These are phyloP conservation scores for Seiridium cupressi DNA, from an alignment of 2,329 filamentous ascomycete species.

Conservation along the genomic window DNA sequence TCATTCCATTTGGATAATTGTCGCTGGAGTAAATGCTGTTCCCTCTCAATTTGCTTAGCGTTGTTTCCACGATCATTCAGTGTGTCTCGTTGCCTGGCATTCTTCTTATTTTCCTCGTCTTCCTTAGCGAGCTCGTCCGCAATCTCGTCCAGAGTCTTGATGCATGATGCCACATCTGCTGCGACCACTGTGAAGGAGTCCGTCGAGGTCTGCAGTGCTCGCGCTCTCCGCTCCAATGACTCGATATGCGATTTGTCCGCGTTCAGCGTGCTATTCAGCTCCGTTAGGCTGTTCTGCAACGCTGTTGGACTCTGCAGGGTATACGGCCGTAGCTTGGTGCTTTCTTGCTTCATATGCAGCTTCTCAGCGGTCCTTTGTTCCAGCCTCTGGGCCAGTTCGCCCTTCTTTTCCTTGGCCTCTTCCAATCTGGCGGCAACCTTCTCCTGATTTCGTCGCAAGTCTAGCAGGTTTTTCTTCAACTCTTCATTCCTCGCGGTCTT, in stretches of 20 bases:
- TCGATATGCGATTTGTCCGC: conserved; percentile 85
- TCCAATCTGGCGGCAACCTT: conserved; percentile 80
- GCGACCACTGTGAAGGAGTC: conserved; percentile 86
- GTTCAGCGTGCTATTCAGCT: conserved; percentile 75
- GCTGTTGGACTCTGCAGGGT: conserved; percentile 83
- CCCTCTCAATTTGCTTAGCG: conserved; percentile 86
- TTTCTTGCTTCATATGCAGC: conserved; percentile 76
- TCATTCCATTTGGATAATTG: conserved; percentile 85
- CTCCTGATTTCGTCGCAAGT: conserved; percentile 79
- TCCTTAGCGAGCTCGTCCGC: conserved; percentile 82
- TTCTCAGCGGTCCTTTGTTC: conserved; percentile 71
- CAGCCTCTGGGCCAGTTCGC: conserved; percentile 67
- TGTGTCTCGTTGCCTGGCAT: conserved; percentile 79
- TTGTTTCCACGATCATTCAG: conserved; percentile 86
- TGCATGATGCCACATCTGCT: conserved; percentile 82
- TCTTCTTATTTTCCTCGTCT: conserved; percentile 82
- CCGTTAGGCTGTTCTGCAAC: conserved; percentile 77
- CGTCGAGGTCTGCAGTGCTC: conserved; percentile 85
- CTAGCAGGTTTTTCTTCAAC: conserved; percentile 76
- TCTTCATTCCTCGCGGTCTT: conserved; percentile 86
- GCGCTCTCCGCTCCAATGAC: conserved; percentile 78
- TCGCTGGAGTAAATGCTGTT: conserved; percentile 77
- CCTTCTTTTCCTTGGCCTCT: conserved; percentile 77
- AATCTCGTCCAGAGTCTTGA: conserved; percentile 87
- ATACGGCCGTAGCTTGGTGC: conserved; percentile 86